Percentiles rank a stretch among this genome's conserved stretches.
These are phyloP conservation scores for Galium porrigens DNA, from an alignment of 305 asterid species.

Conservation along the genomic window DNA sequence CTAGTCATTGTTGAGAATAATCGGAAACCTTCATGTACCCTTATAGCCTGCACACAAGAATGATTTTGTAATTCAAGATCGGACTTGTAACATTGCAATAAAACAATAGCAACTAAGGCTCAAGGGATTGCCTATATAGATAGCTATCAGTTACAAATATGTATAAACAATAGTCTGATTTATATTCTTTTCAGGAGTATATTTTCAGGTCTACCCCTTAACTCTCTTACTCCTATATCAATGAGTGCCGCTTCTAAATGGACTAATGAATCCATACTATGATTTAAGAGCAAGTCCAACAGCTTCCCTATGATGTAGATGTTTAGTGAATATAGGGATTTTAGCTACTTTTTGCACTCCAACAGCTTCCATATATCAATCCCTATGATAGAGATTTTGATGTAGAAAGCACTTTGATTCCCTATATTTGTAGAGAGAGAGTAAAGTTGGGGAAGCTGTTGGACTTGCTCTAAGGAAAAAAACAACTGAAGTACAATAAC, in stretches of 20 bases:
- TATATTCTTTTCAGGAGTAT: not conserved
- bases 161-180: not conserved
- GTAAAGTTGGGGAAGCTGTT: too few relatives aligned
- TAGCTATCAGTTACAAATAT: not conserved
- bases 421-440: too few relatives aligned
- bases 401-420: too few relatives aligned
- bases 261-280: not conserved
- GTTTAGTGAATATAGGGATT: too few relatives aligned
- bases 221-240: too few relatives aligned
- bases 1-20: conserved; percentile 74
- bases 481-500: too few relatives aligned
- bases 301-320: too few relatives aligned
- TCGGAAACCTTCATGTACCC: conserved; percentile 62
- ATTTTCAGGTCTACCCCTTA: not conserved
- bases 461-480: not conserved
- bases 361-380: too few relatives aligned
- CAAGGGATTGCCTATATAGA: not conserved
- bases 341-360: too few relatives aligned
- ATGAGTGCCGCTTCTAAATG: too few relatives aligned
- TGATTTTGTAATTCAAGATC: not conserved
- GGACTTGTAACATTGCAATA: not conserved
- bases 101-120: not conserved
- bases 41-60: conserved; percentile 48
- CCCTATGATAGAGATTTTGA: too few relatives aligned
- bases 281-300: not conserved